Base-by-base conservation (phyloP, 352 stramenopile genomes). In the Pythium vanterpoolii region DNA sequence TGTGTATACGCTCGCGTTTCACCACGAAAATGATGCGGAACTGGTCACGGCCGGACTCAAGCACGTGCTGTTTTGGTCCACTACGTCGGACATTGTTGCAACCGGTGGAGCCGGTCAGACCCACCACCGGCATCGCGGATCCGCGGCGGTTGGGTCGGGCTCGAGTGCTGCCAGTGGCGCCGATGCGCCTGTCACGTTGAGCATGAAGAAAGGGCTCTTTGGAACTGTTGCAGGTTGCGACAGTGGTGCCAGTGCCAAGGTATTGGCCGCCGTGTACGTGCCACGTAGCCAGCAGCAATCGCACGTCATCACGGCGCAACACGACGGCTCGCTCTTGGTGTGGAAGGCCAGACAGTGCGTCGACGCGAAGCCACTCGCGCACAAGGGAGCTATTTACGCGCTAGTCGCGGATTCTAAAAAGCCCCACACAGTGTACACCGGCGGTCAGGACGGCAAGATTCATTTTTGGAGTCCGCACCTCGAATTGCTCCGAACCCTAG, bases 301-400 rank as follows among this genome's bases (percentile, higher is more conserved):
- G 14, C 74, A 76, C 13, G 71, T 90, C 2, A 68, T 87, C 21
- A 89, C 83, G 6, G 87, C 68, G 18, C 80, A 92, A 55, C 61
- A 70, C 0, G 81, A 91, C 26, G 85, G 85, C 1, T 87, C 75
- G 54, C 63, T 94, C 13, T 87, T 89, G 44, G 60, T 86, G 21
- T 94, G 85, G 83, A 91, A 89, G 53, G 81, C 79, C 9, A 72
- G 81, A 3, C 65, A 84, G 13, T 89, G 79, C 45, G 66, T 87
- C 13, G 57, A 83, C 19, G 72, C 79, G 28, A 73, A 77, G 24
- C 59, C 62, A 1, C 36, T 77, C 3, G 78, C 78, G 2, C 82
- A 92, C 38, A 52, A 66, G 6, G 68, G 73, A n/a, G 27, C 71
- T 0, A 78, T 87, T 44, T 74, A 73, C 39, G 68, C 74, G 11